A percentile compares a stretch with the other conserved stretches of the same genome.
Conservation (phyloP, 768 basidiomycete genomes). For the Lentinula edodes region DNA sequence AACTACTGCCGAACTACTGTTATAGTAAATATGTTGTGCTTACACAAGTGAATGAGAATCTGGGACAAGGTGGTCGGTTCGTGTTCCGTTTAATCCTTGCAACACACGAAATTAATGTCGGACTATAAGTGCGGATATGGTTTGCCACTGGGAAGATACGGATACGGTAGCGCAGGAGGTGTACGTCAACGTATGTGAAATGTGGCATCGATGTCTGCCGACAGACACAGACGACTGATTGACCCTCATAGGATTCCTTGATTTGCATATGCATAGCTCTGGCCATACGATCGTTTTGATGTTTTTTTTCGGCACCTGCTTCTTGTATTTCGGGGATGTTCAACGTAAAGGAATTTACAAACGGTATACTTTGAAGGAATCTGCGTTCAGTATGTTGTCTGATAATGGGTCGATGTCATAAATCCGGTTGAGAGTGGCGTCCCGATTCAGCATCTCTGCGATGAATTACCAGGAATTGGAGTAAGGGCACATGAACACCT, state of each 20-base stretch:
- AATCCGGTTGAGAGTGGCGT: no score
- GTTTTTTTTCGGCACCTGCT: background rate
- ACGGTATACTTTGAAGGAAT: no score
- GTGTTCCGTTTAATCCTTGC: constrained; percentile 16
- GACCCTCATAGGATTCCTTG: constrained; percentile 55
- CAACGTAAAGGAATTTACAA: background rate
- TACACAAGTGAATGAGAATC: constrained; percentile 80
- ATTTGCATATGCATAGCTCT: constrained; percentile 64
- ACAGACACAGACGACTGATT: background rate
- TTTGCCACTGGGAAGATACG: constrained; percentile 85
- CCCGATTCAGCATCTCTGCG: background rate
- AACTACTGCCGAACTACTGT: constrained; percentile 1
- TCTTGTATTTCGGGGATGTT: constrained; percentile 12
- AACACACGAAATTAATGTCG: background rate
- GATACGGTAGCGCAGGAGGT: constrained; percentile 76
- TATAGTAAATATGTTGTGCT: constrained; percentile 81
- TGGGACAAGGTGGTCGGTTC: constrained; percentile 80
- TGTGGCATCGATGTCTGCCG: background rate
- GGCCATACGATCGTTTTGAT: constrained; percentile 41
- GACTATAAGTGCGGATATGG: constrained; percentile 62
- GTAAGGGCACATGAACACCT: background rate
- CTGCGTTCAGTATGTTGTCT: no score
- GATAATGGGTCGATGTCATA: no score
- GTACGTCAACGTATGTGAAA: constrained; percentile 61
- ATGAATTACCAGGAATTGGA: background rate